Base-by-base conservation (phyloP, 1,284 basidiomycete species). In the Sporisorium graminicola region DNA sequence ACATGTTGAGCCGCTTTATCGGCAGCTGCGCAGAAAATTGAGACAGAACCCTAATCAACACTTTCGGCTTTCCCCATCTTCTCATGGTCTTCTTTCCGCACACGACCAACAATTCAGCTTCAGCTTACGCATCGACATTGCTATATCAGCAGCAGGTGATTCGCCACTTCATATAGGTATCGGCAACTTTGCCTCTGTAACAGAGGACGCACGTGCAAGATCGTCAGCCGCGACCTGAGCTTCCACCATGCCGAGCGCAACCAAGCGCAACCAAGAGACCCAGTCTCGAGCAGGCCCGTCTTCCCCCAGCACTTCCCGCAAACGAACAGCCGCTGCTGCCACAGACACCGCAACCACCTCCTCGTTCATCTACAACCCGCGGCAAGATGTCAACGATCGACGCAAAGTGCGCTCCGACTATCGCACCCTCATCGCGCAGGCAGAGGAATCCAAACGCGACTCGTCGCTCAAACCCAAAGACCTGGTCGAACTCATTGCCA, bases 401-500 rank as follows among this genome's bases (percentile, higher is more conserved):
- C 77, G 82, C 18, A 61, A 73, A 27, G 61, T 83, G 1, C 69
- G 80, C 1, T 61, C 68, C 4, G 68, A 76, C 51, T 83, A 83
- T 52, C 73, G 82, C 6, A 35, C 60, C 16, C 74, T 83, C 43
- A 75, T 82, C 26, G 72, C 76, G 0, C 57, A 68, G 6, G 74
- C 77, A 0, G 79, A 82, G 27, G 65, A 71, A 43, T 69, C 57
- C 2, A 65, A 69, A 31, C 65, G 61, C 33, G 73, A 71, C 35
- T 62, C 67, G 3, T 53, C 59, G 3, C 64, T 70, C 35, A 70
- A 66, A 24, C 67, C 73, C 5, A 18, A 44, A 1, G 53, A 66
- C n/a, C 64, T 75, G 14, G 59, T 70, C 16, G 44, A 54, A 2
- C 52, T 75, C 14, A 64, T 75, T 14, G 18, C 27, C 31, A 43